A percentile compares a stretch with the other conserved stretches of the same genome.
phyloP scores from a whole-genome alignment of 371 early-diverging fungal species.

The Haplosporangium sp. region DNA sequence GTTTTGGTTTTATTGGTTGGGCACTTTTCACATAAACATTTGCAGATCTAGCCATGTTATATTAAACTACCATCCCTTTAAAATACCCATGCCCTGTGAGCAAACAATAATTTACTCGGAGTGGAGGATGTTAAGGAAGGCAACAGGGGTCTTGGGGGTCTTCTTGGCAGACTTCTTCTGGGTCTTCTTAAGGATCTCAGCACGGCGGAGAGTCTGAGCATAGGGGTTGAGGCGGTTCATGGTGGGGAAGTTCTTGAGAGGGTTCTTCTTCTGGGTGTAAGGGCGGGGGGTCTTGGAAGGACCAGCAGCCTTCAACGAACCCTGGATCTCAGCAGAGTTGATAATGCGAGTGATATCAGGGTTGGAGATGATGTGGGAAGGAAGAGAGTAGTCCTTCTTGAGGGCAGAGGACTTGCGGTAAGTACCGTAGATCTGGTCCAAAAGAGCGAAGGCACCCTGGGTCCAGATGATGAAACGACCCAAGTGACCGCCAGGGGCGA shows the following conservation, averaged over 20 bases:
- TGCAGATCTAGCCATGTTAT: conserved; percentile 15
- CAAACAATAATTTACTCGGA: conserved; percentile 47
- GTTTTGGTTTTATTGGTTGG: conserved; percentile 15
- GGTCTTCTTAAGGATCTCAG: conserved; percentile 81
- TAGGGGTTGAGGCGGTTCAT: conserved; percentile 98
- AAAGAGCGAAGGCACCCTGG: conserved; percentile 94
- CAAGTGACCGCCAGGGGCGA: conserved; percentile 99
- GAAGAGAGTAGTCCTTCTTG: conserved; percentile 97
- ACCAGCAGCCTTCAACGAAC: conserved; percentile 91
- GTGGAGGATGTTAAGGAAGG: conserved; percentile 54
- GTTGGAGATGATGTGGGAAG: conserved; percentile 91
- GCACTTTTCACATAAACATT: conserved; percentile 31
- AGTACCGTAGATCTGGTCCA: conserved; percentile 97
- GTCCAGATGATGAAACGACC: conserved; percentile 99
- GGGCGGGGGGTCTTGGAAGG: conserved; percentile 87
- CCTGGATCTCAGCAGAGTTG: conserved; percentile 98
- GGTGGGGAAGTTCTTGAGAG: conserved; percentile 93
- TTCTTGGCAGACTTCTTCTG: conserved; percentile 71
- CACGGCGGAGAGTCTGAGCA: conserved; percentile 88
- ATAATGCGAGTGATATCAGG: conserved; percentile 97
- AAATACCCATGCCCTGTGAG: conserved; percentile 5
- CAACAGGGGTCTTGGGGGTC: conserved; percentile 72
- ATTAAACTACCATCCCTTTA: conserved; percentile 9
- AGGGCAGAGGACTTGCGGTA: conserved; percentile 82
- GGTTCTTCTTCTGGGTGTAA: conserved; percentile 97